Evolutionary conservation across 306 rosid species (phyloP), one percentile per base, ranked within the genome.

Genomic region (Gastrolobium villosum): DNA sequence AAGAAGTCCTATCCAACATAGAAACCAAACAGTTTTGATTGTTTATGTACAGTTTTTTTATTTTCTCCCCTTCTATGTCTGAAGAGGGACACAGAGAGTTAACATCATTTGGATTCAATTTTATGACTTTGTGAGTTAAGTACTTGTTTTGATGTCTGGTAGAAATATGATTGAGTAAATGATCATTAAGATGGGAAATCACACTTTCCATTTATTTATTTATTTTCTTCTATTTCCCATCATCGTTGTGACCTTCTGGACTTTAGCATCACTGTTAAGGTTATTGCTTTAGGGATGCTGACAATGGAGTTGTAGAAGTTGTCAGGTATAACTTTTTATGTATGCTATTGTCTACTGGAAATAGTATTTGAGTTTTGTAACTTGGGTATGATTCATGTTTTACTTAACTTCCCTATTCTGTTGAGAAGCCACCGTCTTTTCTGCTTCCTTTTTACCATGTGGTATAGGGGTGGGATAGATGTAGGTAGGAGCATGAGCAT

Each of bases 11-110:
- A 48, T 41, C 41, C 45, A 39, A 41, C 40, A 76, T 50, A 52
- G 10, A 75, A 45, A 28, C 72, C 64, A 49, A 50, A 14, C 45
- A 43, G 43, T n/a, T 20, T 44, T 75, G 71, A 20, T 75, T 15
- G 60, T 35, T 10, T 10, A 34, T 41, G 44, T 13, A 30, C 5
- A 34, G 8, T 41, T 7, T 5, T 40, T 41, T 28, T 14, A 5
- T 13, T 36, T 60, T 13, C 26, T 35, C 26, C 2, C 13, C 9
- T 5, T 60, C 8, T n/a, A 72, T 56, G n/a, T 56, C 37, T 45
- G 46, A 44, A 14, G 44, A 39, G 48, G 6, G 32, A 67, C 56
- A 45, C 11, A 31, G n/a, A 45, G 41, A 30, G 4, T 35, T 5
- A 34, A 50, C 1, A 46, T 35, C 40, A 20, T 71, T 72, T 20